These are phyloP conservation scores for Sarcomyxa edulis DNA, from an alignment of 768 basidiomycete species.

Conservation along the genomic window DNA sequence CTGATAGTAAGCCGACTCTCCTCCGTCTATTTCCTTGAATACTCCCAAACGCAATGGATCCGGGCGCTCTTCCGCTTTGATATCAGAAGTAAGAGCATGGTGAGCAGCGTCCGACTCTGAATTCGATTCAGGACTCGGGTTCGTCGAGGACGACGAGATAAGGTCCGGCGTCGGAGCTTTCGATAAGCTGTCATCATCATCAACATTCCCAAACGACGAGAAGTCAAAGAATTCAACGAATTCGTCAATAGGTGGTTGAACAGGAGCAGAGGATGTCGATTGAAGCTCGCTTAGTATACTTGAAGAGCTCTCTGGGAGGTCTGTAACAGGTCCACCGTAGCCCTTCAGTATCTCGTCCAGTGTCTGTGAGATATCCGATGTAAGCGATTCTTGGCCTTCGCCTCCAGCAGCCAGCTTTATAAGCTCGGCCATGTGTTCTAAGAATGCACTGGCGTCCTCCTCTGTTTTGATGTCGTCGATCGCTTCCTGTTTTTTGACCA, in stretches of 20 bases:
- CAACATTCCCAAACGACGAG: slow-evolving; percentile 49
- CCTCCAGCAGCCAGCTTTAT: slow-evolving; percentile 46
- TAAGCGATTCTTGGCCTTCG: slow-evolving; percentile 37
- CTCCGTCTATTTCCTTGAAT: slow-evolving; percentile 71
- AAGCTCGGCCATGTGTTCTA: slow-evolving; percentile 60
- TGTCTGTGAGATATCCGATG: slow-evolving; percentile 52
- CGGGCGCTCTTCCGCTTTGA: slow-evolving; percentile 48
- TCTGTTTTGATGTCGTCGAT: slow-evolving; percentile 55
- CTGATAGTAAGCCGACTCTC: slow-evolving; percentile 67
- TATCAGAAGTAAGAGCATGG: slow-evolving; percentile 39
- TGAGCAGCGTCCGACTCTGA: slow-evolving; percentile 54
- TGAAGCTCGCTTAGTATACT: not conserved
- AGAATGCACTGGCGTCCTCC: slow-evolving; percentile 58
- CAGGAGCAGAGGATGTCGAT: slow-evolving; percentile 13
- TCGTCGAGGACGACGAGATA: slow-evolving; percentile 63
- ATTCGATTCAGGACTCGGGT: slow-evolving; percentile 72
- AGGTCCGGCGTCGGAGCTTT: slow-evolving; percentile 76
- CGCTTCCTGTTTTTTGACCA: slow-evolving; percentile 35
- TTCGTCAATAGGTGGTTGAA: slow-evolving; percentile 32
- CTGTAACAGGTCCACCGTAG: slow-evolving; percentile 29
- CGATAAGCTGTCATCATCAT: slow-evolving; percentile 55
- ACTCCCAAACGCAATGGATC: slow-evolving; percentile 55
- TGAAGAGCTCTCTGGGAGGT: slow-evolving; percentile 10
- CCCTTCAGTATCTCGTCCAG: slow-evolving; percentile 62
- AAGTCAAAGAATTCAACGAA: slow-evolving; percentile 68